A percentile compares a stretch with the other conserved stretches of the same genome.
Evolutionary conservation across 371 early-diverging fungal genomes (phyloP).

Genomic region (Zychaea mexicana): DNA sequence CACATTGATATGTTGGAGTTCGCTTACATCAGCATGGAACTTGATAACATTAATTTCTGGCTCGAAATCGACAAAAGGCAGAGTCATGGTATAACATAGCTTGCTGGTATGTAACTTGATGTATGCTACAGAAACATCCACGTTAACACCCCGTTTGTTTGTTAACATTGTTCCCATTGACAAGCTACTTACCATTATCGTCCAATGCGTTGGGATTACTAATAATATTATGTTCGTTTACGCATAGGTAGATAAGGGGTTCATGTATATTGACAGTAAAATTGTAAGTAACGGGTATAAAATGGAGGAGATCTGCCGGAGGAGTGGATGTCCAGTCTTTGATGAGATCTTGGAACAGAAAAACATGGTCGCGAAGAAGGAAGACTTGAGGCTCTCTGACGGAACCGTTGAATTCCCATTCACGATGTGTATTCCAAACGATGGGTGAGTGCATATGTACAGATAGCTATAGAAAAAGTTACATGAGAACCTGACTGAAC

Average conservation of each 20-base stretch:
- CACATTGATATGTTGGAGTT: neutral
- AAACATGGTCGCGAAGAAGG: conserved; percentile 84
- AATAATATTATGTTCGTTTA: conserved; percentile 85
- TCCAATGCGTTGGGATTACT: conserved; percentile 72
- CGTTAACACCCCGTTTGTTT: neutral
- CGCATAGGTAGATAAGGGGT: conserved; percentile 65
- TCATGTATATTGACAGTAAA: conserved; percentile 57
- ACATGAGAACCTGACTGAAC: neutral
- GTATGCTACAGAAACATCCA: conserved; percentile 50
- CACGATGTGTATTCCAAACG: conserved; percentile 78
- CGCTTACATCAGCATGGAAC: conserved; percentile 58
- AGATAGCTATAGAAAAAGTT: conserved; percentile 42
- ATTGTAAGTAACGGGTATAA: conserved; percentile 73
- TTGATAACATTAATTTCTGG: conserved; percentile 59
- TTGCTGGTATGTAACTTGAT: conserved; percentile 55
- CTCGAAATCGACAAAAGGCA: conserved; percentile 65
- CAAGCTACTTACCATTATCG: conserved; percentile 70
- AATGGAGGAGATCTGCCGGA: conserved; percentile 60
- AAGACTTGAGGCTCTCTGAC: conserved; percentile 52
- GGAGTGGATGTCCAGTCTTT: conserved; percentile 73
- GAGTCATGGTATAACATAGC: conserved; percentile 40
- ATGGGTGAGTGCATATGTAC: conserved; percentile 67
- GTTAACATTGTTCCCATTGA: neutral
- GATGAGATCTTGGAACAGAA: conserved; percentile 73
- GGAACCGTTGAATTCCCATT: conserved; percentile 63